Conservation (phyloP, 148 eudicot species). For the Rhododendron ferrugineum region DNA sequence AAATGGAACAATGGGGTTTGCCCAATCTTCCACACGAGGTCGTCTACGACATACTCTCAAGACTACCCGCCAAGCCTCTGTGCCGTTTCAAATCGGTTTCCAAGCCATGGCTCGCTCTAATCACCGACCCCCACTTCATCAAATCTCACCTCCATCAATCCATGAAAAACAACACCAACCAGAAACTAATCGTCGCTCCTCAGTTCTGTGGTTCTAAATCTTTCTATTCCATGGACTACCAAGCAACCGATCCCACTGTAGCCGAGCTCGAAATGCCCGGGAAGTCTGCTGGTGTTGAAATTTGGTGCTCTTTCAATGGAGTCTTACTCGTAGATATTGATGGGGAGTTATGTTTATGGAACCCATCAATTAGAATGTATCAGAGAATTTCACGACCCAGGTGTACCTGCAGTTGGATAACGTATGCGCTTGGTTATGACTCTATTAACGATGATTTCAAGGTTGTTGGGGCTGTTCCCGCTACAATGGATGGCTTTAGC, state of each 20-base stretch:
- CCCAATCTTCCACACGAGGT: not conserved
- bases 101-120: not conserved
- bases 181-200: not conserved
- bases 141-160: not conserved
- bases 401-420: no score
- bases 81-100: slow-evolving; percentile 2
- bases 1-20: not conserved
- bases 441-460: no score
- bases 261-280: not conserved
- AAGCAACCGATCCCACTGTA: not conserved
- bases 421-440: no score
- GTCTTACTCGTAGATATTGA: no score
- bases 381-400: no score
- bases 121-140: not conserved
- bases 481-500: no score
- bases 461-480: no score
- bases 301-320: no score
- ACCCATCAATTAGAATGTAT: no score
- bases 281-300: not conserved
- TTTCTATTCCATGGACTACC: not conserved
- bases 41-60: not conserved
- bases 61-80: not conserved
- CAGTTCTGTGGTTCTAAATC: not conserved
- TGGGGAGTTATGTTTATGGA: no score
- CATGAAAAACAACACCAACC: not conserved